phyloP scores from a whole-genome alignment of 306 rosid genomes.

The Aeschynomene evenia region DNA sequence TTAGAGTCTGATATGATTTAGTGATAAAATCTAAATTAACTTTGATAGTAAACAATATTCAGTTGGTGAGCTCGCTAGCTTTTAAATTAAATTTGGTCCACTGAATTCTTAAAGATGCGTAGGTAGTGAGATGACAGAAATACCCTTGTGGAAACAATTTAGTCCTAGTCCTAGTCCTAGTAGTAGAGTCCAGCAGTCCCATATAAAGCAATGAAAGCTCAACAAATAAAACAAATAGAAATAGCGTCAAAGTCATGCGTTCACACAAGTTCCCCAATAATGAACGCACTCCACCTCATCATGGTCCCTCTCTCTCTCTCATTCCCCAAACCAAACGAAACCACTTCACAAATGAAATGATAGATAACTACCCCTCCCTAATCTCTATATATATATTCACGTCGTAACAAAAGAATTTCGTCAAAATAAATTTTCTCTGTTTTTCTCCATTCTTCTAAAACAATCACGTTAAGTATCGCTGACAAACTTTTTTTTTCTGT shows the following conservation, averaged over 20 bases:
- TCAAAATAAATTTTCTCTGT: not conserved
- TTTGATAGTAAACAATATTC: too few relatives aligned
- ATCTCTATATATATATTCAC: not conserved
- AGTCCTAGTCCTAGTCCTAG: not conserved
- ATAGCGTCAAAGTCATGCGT: not conserved
- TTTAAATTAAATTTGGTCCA: too few relatives aligned
- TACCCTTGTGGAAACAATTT: not conserved
- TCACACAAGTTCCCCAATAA: conserved; percentile 36
- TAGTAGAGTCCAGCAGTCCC: too few relatives aligned
- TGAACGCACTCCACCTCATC: conserved; percentile 9
- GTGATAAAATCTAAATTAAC: too few relatives aligned
- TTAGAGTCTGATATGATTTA: too few relatives aligned
- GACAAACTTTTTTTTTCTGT: not conserved
- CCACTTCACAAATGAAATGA: not conserved
- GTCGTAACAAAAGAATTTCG: not conserved
- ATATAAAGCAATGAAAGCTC: not conserved
- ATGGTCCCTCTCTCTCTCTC: conserved; percentile 1
- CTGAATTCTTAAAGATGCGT: too few relatives aligned
- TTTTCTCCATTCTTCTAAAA: not conserved
- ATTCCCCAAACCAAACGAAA: not conserved
- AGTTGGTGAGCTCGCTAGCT: too few relatives aligned
- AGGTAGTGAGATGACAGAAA: too few relatives aligned
- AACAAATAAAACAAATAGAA: not conserved
- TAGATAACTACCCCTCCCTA: not conserved
- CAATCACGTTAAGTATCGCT: not conserved